Evolutionary conservation across 176 grass and related monocot genomes (phyloP).

Genomic region (Carex pumila): DNA sequence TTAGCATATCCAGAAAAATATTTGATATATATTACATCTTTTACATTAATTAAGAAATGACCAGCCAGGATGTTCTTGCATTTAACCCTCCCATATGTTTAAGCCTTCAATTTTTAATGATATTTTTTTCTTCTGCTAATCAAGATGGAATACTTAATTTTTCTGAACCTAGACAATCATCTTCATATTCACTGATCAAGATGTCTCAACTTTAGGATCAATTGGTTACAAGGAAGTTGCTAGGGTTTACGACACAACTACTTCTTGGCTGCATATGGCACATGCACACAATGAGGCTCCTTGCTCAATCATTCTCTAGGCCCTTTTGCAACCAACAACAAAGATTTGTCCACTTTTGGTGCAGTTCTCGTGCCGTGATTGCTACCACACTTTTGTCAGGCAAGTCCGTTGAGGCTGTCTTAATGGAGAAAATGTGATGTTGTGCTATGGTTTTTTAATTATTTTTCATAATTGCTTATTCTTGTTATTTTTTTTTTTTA

Average conservation of each 20-base stretch:
- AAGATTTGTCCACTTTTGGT: not conserved
- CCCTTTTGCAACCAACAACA: conserved; percentile 38
- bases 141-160: not conserved
- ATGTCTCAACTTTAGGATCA: conserved; percentile 30
- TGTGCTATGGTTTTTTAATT: not conserved
- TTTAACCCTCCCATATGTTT: not conserved
- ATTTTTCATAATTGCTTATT: not conserved
- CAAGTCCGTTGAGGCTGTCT: conserved; percentile 18
- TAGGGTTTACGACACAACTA: conserved; percentile 52
- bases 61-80: not conserved
- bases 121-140: not conserved
- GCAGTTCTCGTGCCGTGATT: conserved; percentile 43
- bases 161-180: not conserved
- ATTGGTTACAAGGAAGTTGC: conserved; percentile 66
- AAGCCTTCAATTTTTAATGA: too few species aligned
- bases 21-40: too few species aligned
- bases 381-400: conserved; percentile 41
- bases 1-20: not conserved
- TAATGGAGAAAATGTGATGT: not conserved
- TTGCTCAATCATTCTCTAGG: conserved; percentile 22
- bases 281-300: conserved; percentile 29
- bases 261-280: conserved; percentile 49
- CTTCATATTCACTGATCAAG: too few species aligned
- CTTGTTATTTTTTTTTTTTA: not conserved
- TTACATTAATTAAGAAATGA: too few species aligned